phyloP scores from a whole-genome alignment of 1,284 basidiomycete genomes.

The Malassezia nana region DNA sequence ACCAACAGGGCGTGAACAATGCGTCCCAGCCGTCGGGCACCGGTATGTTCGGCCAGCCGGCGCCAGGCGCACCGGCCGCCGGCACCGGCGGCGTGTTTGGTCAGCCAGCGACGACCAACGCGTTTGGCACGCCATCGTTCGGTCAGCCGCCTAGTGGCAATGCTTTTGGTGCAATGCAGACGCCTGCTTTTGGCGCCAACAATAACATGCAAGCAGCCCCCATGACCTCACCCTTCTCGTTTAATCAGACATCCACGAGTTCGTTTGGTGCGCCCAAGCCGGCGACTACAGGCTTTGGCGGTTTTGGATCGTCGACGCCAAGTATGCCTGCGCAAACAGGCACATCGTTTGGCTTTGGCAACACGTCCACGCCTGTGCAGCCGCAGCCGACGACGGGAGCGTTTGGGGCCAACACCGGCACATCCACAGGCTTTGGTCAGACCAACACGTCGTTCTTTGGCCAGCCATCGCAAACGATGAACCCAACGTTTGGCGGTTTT shows the following conservation, averaged over 20 bases:
- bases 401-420: constrained; percentile 2
- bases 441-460: constrained; percentile 22
- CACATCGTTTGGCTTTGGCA: constrained; percentile 28
- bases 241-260: constrained; percentile 27
- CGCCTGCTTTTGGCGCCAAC: constrained; percentile 19
- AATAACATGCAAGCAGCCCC: constrained; percentile 26
- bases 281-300: constrained; percentile 30
- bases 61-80: neutral
- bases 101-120: constrained; percentile 13
- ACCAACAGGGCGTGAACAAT: constrained; percentile 27
- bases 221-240: constrained; percentile 27
- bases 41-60: constrained; percentile 13
- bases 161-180: constrained; percentile 16
- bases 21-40: constrained; percentile 1
- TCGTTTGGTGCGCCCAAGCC: constrained; percentile 33
- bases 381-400: constrained; percentile 6
- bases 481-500: constrained; percentile 18
- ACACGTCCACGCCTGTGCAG: neutral
- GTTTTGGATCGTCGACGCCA: constrained; percentile 20
- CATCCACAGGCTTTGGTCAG: constrained; percentile 20
- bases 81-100: constrained; percentile 5
- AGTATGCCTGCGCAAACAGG: constrained; percentile 3
- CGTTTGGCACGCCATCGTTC: constrained; percentile 34
- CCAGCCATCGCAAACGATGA: constrained; percentile 19
- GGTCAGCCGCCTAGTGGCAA: constrained; percentile 4